Evolutionary conservation across 2,329 filamentous ascomycete species (phyloP).

Genomic region (Zelopaecilomyces penicillatus): DNA sequence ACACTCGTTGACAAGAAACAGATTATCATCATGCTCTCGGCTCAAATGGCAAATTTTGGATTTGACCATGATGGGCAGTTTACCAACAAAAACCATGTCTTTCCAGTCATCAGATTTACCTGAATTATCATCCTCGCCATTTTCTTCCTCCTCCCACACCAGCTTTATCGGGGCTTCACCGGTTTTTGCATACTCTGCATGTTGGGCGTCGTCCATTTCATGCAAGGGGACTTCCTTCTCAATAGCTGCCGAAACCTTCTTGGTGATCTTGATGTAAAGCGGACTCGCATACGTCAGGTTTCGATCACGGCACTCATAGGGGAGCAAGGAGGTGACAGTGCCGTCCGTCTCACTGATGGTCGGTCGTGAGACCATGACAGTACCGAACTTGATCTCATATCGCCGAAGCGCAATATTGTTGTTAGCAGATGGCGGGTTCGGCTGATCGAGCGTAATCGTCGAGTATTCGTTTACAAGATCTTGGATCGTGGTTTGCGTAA

Average conservation of each 20-base stretch:
- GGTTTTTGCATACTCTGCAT: slow-evolving; percentile 44
- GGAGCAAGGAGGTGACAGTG: slow-evolving; percentile 73
- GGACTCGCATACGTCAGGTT: slow-evolving; percentile 94
- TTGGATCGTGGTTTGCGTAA: slow-evolving; percentile 88
- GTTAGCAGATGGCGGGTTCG: slow-evolving; percentile 67
- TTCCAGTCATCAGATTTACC: slow-evolving; percentile 49
- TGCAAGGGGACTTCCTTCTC: slow-evolving; percentile 60
- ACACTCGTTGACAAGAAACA: slow-evolving; percentile 91
- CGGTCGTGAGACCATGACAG: slow-evolving; percentile 79
- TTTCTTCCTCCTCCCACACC: slow-evolving; percentile 53
- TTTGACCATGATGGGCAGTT: slow-evolving; percentile 96
- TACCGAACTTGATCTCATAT: slow-evolving; percentile 92
- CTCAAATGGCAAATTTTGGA: slow-evolving; percentile 90
- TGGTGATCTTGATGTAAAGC: slow-evolving; percentile 80
- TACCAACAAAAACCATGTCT: slow-evolving; percentile 82
- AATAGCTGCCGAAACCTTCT: slow-evolving; percentile 74
- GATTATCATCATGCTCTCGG: slow-evolving; percentile 71
- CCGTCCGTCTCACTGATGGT: slow-evolving; percentile 92
- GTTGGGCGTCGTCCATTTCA: slow-evolving; percentile 60
- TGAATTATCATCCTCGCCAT: slow-evolving; percentile 40
- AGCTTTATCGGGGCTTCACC: slow-evolving; percentile 50
- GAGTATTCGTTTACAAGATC: slow-evolving; percentile 90
- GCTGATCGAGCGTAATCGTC: slow-evolving; percentile 86
- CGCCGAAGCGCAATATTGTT: slow-evolving; percentile 77
- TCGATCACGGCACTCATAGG: slow-evolving; percentile 89